Percentiles rank a stretch among this genome's conserved stretches.
Evolutionary conservation across 2,329 filamentous ascomycete species (phyloP).

Genomic region (Sclerotinia subarctica): DNA sequence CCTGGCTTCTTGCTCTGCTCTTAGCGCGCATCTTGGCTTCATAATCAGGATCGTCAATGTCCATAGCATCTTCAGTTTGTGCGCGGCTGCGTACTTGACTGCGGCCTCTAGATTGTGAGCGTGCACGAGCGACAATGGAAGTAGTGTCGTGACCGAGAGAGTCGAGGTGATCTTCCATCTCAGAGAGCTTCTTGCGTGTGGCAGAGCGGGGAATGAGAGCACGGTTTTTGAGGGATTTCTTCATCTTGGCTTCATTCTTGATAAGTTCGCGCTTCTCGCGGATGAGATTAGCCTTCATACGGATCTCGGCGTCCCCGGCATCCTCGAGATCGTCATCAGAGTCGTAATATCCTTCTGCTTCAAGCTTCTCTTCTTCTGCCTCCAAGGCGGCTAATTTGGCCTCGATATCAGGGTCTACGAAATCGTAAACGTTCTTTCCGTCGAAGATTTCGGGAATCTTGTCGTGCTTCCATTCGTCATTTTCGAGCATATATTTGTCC

Average conservation of each 20-base stretch:
- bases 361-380: slow-evolving; percentile 89
- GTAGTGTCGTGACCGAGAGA: slow-evolving; percentile 81
- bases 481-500: slow-evolving; percentile 80
- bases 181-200: slow-evolving; percentile 75
- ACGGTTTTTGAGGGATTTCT: slow-evolving; percentile 95
- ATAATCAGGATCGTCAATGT: slow-evolving; percentile 57
- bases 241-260: slow-evolving; percentile 90
- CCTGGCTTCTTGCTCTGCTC: slow-evolving; percentile 65
- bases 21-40: slow-evolving; percentile 65
- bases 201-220: slow-evolving; percentile 84
- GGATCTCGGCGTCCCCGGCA: slow-evolving; percentile 80
- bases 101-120: slow-evolving; percentile 69
- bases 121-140: slow-evolving; percentile 68
- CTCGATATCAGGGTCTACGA: slow-evolving; percentile 94
- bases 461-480: slow-evolving; percentile 94
- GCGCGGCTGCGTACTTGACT: slow-evolving; percentile 61
- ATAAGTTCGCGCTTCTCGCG: slow-evolving; percentile 91
- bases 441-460: slow-evolving; percentile 91
- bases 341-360: slow-evolving; percentile 91
- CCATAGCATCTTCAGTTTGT: slow-evolving; percentile 71
- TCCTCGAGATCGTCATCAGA: slow-evolving; percentile 78
- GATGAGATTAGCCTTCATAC: slow-evolving; percentile 91
- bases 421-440: slow-evolving; percentile 97
- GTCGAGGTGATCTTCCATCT: slow-evolving; percentile 84
- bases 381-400: slow-evolving; percentile 87